Percentiles rank a stretch among this genome's conserved stretches.
Conservation (phyloP, 192 early-diverging fungal species). For the Umbelopsis vinacea region DNA sequence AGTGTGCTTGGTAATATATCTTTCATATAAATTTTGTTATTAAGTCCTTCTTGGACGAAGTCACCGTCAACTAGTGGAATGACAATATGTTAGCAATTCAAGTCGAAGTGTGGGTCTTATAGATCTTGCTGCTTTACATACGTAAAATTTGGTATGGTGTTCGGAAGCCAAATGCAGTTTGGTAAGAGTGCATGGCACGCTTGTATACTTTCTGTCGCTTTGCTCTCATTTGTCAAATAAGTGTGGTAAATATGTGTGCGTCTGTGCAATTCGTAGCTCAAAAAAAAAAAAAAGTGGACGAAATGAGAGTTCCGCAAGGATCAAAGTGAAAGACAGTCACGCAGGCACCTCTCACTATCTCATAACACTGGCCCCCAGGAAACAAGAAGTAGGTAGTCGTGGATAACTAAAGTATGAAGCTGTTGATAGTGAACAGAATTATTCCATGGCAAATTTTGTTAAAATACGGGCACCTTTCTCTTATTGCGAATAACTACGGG, state of each 20-base stretch:
- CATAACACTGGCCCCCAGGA: no score
- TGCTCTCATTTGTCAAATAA: conserved; percentile 65
- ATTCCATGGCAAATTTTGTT: no score
- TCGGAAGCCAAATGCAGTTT: conserved; percentile 80
- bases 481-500: no score
- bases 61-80: conserved; percentile 72
- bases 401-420: no score
- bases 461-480: no score
- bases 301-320: no score
- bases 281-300: conserved; percentile 17
- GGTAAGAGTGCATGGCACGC: conserved; percentile 82
- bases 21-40: conserved; percentile 65
- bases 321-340: no score
- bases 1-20: conserved; percentile 68
- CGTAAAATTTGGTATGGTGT: conserved; percentile 90
- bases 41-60: conserved; percentile 73
- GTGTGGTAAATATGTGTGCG: not conserved
- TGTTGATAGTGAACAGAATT: no score
- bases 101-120: conserved; percentile 4
- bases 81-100: conserved; percentile 17
- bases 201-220: conserved; percentile 85
- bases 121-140: conserved; percentile 37
- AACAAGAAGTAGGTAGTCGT: no score
- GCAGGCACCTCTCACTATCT: no score
- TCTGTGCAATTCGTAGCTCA: not conserved